Base-by-base conservation (phyloP, 805 yeast species). In the Ogataea glucozyma region DNA sequence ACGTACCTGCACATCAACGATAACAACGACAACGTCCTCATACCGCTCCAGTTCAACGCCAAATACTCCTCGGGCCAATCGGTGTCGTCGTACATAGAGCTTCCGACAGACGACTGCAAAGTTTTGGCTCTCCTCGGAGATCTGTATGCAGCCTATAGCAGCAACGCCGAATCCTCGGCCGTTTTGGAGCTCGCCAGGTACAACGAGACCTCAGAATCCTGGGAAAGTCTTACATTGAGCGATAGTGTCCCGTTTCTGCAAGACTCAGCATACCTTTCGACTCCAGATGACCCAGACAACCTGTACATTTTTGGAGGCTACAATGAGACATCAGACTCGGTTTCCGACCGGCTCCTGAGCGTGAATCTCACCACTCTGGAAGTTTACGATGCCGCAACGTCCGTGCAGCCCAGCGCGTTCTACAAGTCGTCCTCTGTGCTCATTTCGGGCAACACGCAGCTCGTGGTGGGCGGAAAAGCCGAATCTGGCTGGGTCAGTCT, bases 391-490 rank as follows among this genome's bases (percentile, higher is more conserved):
- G 70, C 74, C 3, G 49, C 69, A 24, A 72, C 81, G 0, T 57
- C 81, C 2, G 72, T 82, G 12, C 67, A 75, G 36, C 85, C 87
- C 8, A 72, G 74, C 12, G 65, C 76, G 0, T 80, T 80, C 50
- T 77, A 71, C 50, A 81, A 80, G 1, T 77, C 83, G 0, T 60
- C 77, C 0, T 67, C 62, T 24, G 18, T 70, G 13, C 60, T 71
- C 46, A 70, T 79, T 1, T 59, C 68, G 22, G 71, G 77, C 8
- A 71, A 65, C 40, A 65, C 75, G 3, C 76, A 71, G 48, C 60
- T 81, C 26, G 58, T 86, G 3, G 65, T 86, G 31, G 95, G 93
- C 0, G 95, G 95, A 3, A 69, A 69, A 40, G 74, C 86, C 3
- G 52, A 59, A 5, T 53, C 64, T 2, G 88, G 88, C 0, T 85